phyloP scores from a whole-genome alignment of 129 eudicot species.

The Apium graveolens region DNA sequence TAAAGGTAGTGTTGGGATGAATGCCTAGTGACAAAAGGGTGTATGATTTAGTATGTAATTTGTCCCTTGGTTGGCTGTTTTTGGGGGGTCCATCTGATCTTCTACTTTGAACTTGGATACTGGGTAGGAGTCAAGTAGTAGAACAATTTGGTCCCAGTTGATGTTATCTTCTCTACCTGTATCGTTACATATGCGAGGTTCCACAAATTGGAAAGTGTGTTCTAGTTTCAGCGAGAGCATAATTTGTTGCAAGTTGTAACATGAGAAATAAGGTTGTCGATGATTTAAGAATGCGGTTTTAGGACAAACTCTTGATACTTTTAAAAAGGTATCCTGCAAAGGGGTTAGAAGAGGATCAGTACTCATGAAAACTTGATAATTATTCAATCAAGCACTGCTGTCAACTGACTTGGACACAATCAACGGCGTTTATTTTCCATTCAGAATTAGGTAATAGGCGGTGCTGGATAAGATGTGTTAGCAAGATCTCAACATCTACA shows the following conservation, averaged over 20 bases:
- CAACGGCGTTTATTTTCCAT: no score
- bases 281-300: neutral
- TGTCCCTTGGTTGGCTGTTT: neutral
- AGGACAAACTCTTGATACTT: neutral
- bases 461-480: no score
- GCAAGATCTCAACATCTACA: no score
- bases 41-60: neutral
- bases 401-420: neutral
- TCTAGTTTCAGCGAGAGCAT: neutral
- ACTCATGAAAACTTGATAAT: no score
- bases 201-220: neutral
- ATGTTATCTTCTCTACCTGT: neutral
- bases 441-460: no score
- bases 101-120: neutral
- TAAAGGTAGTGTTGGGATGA: neutral
- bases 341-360: neutral
- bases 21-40: neutral
- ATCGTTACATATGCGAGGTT: neutral
- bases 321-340: neutral
- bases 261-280: neutral
- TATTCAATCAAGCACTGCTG: no score
- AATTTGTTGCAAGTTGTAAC: neutral
- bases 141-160: neutral
- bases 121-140: neutral
- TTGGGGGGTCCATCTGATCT: neutral